A percentile compares a stretch with the other conserved stretches of the same genome.
These are phyloP conservation scores for Colletotrichum tropicicola DNA, from an alignment of 2,329 filamentous ascomycete genomes.

Conservation along the genomic window DNA sequence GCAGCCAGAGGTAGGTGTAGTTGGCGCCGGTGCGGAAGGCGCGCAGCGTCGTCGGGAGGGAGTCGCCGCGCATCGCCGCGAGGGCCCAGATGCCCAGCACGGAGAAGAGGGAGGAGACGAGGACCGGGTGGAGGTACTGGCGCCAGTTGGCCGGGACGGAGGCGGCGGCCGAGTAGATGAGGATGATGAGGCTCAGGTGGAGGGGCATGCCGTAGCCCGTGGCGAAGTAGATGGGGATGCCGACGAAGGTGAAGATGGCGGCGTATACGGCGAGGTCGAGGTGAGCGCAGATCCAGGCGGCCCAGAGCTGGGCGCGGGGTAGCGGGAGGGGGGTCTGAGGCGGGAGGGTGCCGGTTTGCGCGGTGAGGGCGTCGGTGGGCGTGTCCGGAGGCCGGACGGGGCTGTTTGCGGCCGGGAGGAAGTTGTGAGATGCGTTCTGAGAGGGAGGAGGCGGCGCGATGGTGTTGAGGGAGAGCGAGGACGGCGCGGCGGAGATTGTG, in stretches of 20 bases:
- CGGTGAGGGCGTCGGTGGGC: background rate
- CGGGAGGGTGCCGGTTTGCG: slow-evolving; percentile 33
- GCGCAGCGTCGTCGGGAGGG: slow-evolving; percentile 49
- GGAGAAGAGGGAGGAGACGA: slow-evolving; percentile 62
- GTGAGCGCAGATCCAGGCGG: slow-evolving; percentile 52
- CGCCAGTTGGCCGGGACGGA: slow-evolving; percentile 57
- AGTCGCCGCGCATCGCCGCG: slow-evolving; percentile 52
- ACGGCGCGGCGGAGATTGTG: slow-evolving; percentile 30
- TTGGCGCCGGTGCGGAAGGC: slow-evolving; percentile 61
- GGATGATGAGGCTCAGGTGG: slow-evolving; percentile 56
- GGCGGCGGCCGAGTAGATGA: slow-evolving; percentile 61
- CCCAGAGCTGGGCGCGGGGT: slow-evolving; percentile 60
- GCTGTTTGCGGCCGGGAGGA: slow-evolving; percentile 31
- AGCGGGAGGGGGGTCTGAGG: slow-evolving; percentile 51
- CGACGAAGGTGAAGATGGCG: slow-evolving; percentile 56
- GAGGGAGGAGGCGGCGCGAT: slow-evolving; percentile 29
- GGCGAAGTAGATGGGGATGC: slow-evolving; percentile 63
- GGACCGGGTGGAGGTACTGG: slow-evolving; percentile 65
- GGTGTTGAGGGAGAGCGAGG: slow-evolving; percentile 30
- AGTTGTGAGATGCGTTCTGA: slow-evolving; percentile 33
- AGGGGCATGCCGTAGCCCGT: slow-evolving; percentile 61
- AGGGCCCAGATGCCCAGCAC: slow-evolving; percentile 63
- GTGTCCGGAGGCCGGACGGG: background rate
- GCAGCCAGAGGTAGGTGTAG: slow-evolving; percentile 61
- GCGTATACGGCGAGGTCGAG: slow-evolving; percentile 56